Percentiles rank a stretch among this genome's conserved stretches.
Conservation (phyloP, 768 basidiomycete genomes). For the Cubamyces lactineus region DNA sequence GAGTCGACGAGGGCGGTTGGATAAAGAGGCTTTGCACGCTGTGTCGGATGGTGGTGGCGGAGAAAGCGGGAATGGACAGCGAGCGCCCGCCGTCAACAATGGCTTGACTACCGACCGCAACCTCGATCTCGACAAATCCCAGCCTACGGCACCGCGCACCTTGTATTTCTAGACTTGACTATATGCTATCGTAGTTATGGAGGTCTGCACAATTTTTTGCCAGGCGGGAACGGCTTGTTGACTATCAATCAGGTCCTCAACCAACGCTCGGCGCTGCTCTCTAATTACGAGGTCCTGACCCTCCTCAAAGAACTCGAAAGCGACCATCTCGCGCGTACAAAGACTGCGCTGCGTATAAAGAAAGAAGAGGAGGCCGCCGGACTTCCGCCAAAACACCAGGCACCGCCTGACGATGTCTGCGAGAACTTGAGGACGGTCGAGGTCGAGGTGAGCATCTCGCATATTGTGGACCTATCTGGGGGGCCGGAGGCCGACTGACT, state of each 20-base stretch:
- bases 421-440: constrained; percentile 87
- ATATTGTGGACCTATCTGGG: neutral
- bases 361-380: constrained; percentile 71
- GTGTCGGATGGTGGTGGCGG: constrained; percentile 29
- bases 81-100: constrained; percentile 20
- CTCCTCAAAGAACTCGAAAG: constrained; percentile 77
- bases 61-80: constrained; percentile 25
- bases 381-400: constrained; percentile 32
- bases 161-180: constrained; percentile 20
- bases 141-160: neutral
- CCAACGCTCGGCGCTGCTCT: constrained; percentile 76
- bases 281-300: constrained; percentile 84
- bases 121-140: constrained; percentile 10
- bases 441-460: constrained; percentile 62
- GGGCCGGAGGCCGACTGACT: constrained; percentile 18
- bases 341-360: constrained; percentile 71
- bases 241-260: constrained; percentile 58
- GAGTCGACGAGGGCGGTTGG: constrained; percentile 15
- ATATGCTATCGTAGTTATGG: constrained; percentile 28
- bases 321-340: constrained; percentile 71
- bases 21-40: constrained; percentile 26
- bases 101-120: constrained; percentile 19
- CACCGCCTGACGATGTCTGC: constrained; percentile 57
- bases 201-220: constrained; percentile 28
- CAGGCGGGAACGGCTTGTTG: neutral